Base-by-base conservation (phyloP, 1,284 basidiomycete genomes). In the Omphalotus olearius region DNA sequence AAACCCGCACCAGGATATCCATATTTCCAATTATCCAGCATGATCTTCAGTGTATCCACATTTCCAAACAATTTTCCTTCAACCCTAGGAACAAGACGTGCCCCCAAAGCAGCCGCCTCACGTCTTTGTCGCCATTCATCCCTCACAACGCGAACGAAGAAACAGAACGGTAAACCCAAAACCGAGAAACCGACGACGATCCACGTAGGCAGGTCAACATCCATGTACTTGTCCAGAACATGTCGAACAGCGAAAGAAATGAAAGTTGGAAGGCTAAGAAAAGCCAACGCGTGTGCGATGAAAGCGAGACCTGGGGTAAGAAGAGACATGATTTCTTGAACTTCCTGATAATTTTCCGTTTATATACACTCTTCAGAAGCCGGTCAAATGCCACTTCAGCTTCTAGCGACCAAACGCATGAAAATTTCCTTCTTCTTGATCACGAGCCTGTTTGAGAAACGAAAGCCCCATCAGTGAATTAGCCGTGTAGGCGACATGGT, bases 1-100 rank as follows among this genome's bases (percentile, higher is more conserved):
- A 16, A 11, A 18, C 16, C 37, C 50, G 44, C n/a, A 57, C 58
- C 65, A 37, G 65, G 66, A 57, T 69, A 67, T 5, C 65, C 66
- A 36, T 45, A 53, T 14, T 56, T 53, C 23, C 58, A 49, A 20
- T 62, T 64, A 11, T 62, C 49, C 51, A 61, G 60, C 60, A 64
- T 59, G 33, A 45, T 52, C 26, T 57, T 51, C 4, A 70, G 41
- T 26, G 67, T 46, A 41, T 68, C 67, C n/a, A 68, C 17, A 46
- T 65, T 64, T n/a, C 66, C 65, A 10, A 56, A 26, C 13, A 48
- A 55, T 5, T 39, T 48, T 5, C 58, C 58, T 17, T 44, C 44
- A 7, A 50, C 49, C 20, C 38, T 37, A 4, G 60, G 60, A 14
- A 57, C 51, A 7, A 54, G 45, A 16, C 58, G 58, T 28, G 60